Percentiles rank a stretch among this genome's conserved stretches.
phyloP scores from a whole-genome alignment of 2,329 filamentous ascomycete genomes.

The Amesomyces nigricolor region DNA sequence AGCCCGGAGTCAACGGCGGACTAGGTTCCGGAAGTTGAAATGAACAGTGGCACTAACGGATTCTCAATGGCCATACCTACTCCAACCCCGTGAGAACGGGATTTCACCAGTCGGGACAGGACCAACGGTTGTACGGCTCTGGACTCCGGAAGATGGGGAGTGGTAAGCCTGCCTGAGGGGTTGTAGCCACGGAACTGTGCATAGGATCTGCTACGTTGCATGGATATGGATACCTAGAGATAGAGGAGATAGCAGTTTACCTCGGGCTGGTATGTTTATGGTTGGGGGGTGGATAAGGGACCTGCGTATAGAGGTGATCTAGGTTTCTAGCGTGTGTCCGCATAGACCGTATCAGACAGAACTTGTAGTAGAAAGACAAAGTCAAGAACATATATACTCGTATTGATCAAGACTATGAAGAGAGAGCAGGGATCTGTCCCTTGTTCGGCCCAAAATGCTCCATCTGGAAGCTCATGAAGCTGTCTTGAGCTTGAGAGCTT shows the following conservation, averaged over 20 bases:
- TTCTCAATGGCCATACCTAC: neutral
- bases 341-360: too few species aligned
- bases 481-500: neutral
- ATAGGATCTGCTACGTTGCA: neutral
- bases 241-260: neutral
- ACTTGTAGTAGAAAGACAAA: too few species aligned
- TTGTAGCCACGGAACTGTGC: neutral
- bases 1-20: neutral
- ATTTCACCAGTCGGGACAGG: neutral
- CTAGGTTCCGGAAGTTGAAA: neutral
- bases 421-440: too few species aligned
- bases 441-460: too few species aligned
- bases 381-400: too few species aligned
- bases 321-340: too few species aligned
- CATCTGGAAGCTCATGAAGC: too few species aligned
- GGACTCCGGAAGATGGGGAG: neutral
- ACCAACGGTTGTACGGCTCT: slow-evolving; percentile 5
- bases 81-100: neutral
- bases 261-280: too few species aligned
- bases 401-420: too few species aligned
- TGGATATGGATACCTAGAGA: neutral
- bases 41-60: neutral
- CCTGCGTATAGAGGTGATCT: too few species aligned
- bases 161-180: neutral
- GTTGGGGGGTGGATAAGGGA: too few species aligned